phyloP scores from a whole-genome alignment of 2,329 filamentous ascomycete genomes.

The Diplodia mutila region DNA sequence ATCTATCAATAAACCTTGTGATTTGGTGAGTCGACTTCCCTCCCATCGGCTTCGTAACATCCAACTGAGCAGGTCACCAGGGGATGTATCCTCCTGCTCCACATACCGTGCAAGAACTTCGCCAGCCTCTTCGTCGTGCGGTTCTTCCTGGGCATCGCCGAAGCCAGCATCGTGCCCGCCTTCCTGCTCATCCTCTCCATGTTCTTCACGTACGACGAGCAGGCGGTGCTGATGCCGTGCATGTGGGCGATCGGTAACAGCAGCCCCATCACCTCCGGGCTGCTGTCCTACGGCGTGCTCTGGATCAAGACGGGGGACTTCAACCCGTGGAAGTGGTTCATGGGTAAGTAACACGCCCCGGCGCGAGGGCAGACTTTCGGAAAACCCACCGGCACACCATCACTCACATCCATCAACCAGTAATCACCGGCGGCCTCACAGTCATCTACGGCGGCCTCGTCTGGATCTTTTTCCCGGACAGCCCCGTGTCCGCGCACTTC shows the following conservation, averaged over 20 bases:
- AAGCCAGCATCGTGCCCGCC: conserved; percentile 58
- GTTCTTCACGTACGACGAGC: conserved; percentile 41
- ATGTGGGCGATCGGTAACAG: conserved; percentile 48
- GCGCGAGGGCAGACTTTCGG: too few relatives aligned
- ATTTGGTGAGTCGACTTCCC: not conserved
- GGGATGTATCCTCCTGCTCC: conserved; percentile 38
- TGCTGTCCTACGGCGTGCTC: conserved; percentile 31
- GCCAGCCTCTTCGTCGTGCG: conserved; percentile 55
- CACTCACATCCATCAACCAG: too few relatives aligned
- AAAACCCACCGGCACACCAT: too few relatives aligned
- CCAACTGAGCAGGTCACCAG: conserved; percentile 20
- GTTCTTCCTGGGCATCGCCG: conserved; percentile 71
- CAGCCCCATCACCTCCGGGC: conserved; percentile 39
- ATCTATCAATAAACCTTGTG: conserved; percentile 18
- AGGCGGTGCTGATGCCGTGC: conserved; percentile 36
- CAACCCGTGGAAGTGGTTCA: conserved; percentile 47
- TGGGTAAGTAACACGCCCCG: too few relatives aligned
- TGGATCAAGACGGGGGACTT: conserved; percentile 29
- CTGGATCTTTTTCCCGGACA: conserved; percentile 44
- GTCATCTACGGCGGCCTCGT: conserved; percentile 42
- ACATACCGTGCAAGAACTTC: conserved; percentile 31
- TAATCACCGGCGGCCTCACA: conserved; percentile 44
- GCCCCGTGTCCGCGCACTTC: conserved; percentile 36
- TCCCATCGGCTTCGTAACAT: not conserved
- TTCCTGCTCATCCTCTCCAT: conserved; percentile 62